phyloP scores from a whole-genome alignment of 2,329 filamentous ascomycete genomes.

The Diaporthe ampelina region DNA sequence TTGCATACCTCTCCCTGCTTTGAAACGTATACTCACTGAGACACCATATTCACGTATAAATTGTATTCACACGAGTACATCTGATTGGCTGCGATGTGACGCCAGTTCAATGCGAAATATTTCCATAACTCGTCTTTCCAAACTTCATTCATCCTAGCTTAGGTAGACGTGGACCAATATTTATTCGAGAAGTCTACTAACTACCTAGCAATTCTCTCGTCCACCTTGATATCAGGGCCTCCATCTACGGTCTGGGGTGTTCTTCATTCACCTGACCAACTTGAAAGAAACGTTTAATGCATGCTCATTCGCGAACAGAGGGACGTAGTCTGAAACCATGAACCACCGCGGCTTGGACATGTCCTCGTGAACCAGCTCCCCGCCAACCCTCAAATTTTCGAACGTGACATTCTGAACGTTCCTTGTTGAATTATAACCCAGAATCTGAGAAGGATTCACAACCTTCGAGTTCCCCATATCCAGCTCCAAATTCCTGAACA shows the following conservation, averaged over 20 bases:
- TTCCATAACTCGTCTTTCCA: background rate
- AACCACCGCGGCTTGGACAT: conserved; percentile 2
- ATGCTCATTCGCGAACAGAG: conserved; percentile 29
- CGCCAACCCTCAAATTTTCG: background rate
- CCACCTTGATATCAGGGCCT: rapidly evolving
- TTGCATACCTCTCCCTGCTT: too few relatives aligned
- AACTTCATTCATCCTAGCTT: background rate
- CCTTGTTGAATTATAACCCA: background rate
- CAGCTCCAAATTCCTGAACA: conserved; percentile 45
- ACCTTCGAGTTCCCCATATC: conserved; percentile 4
- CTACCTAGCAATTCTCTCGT: too few relatives aligned
- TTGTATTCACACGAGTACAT: background rate
- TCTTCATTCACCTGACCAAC: background rate
- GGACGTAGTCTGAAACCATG: conserved; percentile 8
- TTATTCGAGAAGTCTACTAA: background rate
- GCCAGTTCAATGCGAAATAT: background rate
- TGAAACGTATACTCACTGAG: background rate
- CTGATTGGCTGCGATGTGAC: background rate
- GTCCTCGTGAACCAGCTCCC: background rate
- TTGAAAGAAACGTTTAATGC: conserved; percentile 17
- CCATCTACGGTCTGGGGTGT: background rate
- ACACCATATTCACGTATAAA: background rate
- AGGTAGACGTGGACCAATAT: too few relatives aligned
- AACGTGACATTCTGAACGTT: conserved; percentile 10
- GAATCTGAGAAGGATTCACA: conserved; percentile 14